phyloP scores from a whole-genome alignment of 345 rosid species.

The Trapa bicornis region DNA sequence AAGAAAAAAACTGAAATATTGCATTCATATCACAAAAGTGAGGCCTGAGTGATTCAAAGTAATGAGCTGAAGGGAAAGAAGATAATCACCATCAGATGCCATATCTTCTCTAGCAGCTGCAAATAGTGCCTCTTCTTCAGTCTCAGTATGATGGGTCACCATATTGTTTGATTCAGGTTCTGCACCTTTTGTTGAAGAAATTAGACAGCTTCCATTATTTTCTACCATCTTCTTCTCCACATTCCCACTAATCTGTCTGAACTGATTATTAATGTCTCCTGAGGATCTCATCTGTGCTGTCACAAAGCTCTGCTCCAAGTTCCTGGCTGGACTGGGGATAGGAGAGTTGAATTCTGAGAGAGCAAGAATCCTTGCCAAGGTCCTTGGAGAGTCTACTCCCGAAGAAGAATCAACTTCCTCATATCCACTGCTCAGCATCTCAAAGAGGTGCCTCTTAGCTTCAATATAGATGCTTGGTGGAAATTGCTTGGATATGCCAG shows the following conservation, averaged over 20 bases:
- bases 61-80: neutral
- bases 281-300: slow-evolving; percentile 39
- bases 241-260: slow-evolving; percentile 19
- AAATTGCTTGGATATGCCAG: slow-evolving; percentile 29
- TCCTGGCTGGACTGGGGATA: slow-evolving; percentile 55
- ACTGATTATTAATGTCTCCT: slow-evolving; percentile 22
- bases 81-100: neutral
- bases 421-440: slow-evolving; percentile 54
- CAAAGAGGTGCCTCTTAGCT: slow-evolving; percentile 91
- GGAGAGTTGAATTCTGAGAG: slow-evolving; percentile 74
- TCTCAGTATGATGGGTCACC: neutral
- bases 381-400: slow-evolving; percentile 29
- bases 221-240: slow-evolving; percentile 20
- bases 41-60: slow-evolving; percentile 23
- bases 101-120: neutral
- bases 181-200: slow-evolving; percentile 11
- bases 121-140: slow-evolving; percentile 11
- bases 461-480: slow-evolving; percentile 61
- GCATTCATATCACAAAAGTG: neutral
- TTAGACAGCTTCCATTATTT: slow-evolving; percentile 21
- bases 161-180: slow-evolving; percentile 12
- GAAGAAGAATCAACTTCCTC: slow-evolving; percentile 20
- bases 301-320: slow-evolving; percentile 30
- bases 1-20: slow-evolving; percentile 2
- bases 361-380: slow-evolving; percentile 72